Base-by-base conservation (phyloP, 2,329 filamentous ascomycete species). In the Aciculosporium take region DNA sequence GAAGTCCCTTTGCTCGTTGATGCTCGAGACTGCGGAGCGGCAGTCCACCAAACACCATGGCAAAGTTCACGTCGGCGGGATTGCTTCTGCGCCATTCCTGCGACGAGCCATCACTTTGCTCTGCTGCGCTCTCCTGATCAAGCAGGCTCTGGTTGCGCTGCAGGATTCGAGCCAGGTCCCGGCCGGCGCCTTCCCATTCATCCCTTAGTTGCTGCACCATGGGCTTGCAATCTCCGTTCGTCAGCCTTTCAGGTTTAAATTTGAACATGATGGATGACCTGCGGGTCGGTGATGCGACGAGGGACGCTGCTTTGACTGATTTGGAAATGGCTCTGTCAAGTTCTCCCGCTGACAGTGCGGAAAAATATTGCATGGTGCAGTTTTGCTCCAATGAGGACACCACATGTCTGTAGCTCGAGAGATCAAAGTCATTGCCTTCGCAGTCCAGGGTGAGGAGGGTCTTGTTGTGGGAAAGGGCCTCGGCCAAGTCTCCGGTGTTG, bases 341-440 rank as follows among this genome's bases (percentile, higher is more conserved):
- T 47, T 65, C 62, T 5, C 50, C 44, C 7, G 56, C 54, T 1
- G 62, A 61, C 27, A 66, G 64, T 2, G 62, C 59, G 0, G 66
- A 64, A 37, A 68, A 69, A 31, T 64, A 59, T 29, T 64, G 53
- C n/a, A 72, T 62, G 9, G 59, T 61, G 6, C 47, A 52, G 49
- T 68, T 71, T 25, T 57, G 51, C 41, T 60, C 58, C 23, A 72
- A 53, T 39, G 63, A 63, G 46, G 61, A 62, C 17, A 67, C 60
- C 21, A 72, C 52, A 51, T 68, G 68, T 25, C 63, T 60, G 40
- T 70, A 59, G 46, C 67, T 68, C 18, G 69, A 69, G 28, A 72
- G 56, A 46, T 70, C 73, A 48, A 75, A 69, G 40, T 66, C 66
- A 45, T 75, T 76, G 47, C 67, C 65, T 31, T 69, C 66, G 48